A percentile compares a stretch with the other conserved stretches of the same genome.
Evolutionary conservation across 345 rosid species (phyloP).

Genomic region (Citrus unshiu): DNA sequence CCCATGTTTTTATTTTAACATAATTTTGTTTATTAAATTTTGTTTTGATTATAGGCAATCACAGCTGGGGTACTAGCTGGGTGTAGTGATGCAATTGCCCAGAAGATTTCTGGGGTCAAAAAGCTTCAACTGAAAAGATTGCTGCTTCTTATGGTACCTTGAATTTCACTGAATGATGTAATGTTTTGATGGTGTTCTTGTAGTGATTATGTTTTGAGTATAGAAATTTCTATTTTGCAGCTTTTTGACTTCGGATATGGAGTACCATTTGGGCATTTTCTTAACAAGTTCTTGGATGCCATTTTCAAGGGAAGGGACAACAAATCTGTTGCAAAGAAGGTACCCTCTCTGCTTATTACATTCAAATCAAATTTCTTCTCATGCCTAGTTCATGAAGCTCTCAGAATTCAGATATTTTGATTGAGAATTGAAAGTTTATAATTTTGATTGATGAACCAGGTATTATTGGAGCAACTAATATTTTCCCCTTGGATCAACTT

Average conservation of each 20-base stretch:
- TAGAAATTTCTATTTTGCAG: constrained; percentile 23
- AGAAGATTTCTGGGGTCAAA: constrained; percentile 77
- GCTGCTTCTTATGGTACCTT: constrained; percentile 61
- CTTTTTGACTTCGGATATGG: constrained; percentile 77
- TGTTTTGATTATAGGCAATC: constrained; percentile 49
- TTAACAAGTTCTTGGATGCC: constrained; percentile 73
- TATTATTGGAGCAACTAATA: constrained; percentile 75
- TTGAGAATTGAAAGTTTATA: background rate
- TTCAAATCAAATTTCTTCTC: background rate
- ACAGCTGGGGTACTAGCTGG: constrained; percentile 81
- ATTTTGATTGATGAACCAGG: constrained; percentile 33
- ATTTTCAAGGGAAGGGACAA: constrained; percentile 70
- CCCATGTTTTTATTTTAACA: background rate
- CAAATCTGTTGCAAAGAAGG: constrained; percentile 81
- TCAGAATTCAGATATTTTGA: background rate
- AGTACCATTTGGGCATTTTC: constrained; percentile 86
- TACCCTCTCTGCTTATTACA: constrained; percentile 4
- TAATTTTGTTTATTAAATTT: no score
- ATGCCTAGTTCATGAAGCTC: background rate
- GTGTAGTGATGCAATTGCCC: constrained; percentile 71
- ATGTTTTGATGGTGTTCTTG: no score
- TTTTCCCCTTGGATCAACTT: constrained; percentile 85
- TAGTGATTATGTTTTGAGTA: no score
- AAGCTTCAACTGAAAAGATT: constrained; percentile 64
- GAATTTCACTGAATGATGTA: constrained; percentile 1